A percentile compares a stretch with the other conserved stretches of the same genome.
phyloP scores from a whole-genome alignment of 2,329 filamentous ascomycete genomes.

The Penicillium verrucosum region DNA sequence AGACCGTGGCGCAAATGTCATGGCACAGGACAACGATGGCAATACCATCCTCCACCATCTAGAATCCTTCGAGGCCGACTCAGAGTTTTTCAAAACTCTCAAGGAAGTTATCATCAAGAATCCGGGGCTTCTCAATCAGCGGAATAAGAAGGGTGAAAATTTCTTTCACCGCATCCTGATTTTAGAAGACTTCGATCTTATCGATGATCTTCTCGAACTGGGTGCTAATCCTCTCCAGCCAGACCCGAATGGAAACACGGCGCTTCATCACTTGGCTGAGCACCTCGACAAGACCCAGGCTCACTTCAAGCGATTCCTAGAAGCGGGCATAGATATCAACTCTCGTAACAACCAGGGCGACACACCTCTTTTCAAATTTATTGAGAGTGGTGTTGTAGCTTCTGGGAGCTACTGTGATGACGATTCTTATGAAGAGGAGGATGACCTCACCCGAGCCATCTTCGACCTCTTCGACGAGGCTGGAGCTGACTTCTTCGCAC shows the following conservation, averaged over 20 bases:
- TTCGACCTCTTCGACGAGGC: not conserved
- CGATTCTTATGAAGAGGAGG: not conserved
- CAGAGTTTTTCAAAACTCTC: no score
- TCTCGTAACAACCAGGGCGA: not conserved
- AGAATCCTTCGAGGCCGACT: no score
- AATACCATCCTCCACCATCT: no score
- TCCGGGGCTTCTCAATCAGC: no score
- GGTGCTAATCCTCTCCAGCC: not conserved
- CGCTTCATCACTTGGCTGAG: not conserved
- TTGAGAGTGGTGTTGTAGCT: not conserved
- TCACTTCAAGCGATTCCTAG: not conserved
- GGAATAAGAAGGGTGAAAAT: no score
- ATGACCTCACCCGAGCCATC: not conserved
- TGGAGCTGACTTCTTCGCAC: slow-evolving; percentile 4
- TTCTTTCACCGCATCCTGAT: no score
- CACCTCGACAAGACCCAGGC: not conserved
- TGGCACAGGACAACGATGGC: no score
- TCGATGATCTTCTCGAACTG: not conserved
- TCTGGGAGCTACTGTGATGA: not conserved
- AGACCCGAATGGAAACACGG: not conserved
- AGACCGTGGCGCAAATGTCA: no score
- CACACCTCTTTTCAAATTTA: not conserved
- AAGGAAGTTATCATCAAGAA: no score
- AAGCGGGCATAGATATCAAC: not conserved
- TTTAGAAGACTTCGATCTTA: not conserved